Base-by-base conservation (phyloP, 140 eudicot genomes). In the Senecio squalidus region DNA sequence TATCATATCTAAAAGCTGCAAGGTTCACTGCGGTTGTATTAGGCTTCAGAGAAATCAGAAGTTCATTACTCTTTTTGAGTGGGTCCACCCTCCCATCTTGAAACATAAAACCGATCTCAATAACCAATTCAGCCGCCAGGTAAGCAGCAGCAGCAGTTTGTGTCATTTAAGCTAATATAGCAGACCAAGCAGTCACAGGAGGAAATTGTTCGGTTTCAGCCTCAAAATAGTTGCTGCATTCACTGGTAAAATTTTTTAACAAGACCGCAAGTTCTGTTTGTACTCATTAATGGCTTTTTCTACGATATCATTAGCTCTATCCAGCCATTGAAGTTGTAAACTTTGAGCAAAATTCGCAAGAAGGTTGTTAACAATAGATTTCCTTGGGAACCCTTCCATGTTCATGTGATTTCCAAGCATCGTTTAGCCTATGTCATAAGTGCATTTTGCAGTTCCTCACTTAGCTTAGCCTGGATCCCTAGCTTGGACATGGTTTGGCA, bases 71-170 rank as follows among this genome's bases (percentile, higher is more conserved):
- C 78, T 85, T 85, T 67, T 89, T 85, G 24, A 95, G 89, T 1
- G 97, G 95, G 70, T 89, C 97, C 60, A 89, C 86, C 67, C 95
- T 80, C 40, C 91, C 91, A 60, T 89, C 87, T 64, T 89, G 94
- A 33, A 85, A 89, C 55, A 80, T 27, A 60, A 67, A 85, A 63
- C 97, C 97, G 23, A 85, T 82, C 72, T 85, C 97, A 58, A 85
- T 84, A 50, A 80, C 78, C 74, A 89, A 68, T 34, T 85, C 95
- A 39, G 85, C 84, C 26, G 93, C 84, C 39, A 89, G 70, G 76
- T 73, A 80, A 22, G 95, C 80, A 51, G 95, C 97, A 53, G 78
- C 44, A 49, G 84, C 43, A 6, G 80, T 72, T 43, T 77, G 80
- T 22, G 89, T 64, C 95, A 89, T 80, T 56, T 82, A 59, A 31